Base-by-base conservation (phyloP, 305 asterid species). In the Rubia balearica region DNA sequence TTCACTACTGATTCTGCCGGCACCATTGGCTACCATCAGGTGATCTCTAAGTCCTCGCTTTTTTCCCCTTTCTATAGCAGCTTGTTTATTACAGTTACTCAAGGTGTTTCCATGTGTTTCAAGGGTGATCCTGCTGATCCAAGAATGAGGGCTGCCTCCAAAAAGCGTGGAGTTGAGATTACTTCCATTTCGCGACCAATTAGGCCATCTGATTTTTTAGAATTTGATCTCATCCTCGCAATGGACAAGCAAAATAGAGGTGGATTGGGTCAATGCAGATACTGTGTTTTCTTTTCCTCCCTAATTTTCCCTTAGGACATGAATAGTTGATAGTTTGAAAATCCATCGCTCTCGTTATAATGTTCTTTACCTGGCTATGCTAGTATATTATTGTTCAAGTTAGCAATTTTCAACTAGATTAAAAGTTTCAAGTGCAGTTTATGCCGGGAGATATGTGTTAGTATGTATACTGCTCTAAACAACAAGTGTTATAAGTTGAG, bases 1-100 rank as follows among this genome's bases (percentile, higher is more conserved):
- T 86, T 92, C 81, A 49, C 61, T 62, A 88, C 90, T 75, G 98
- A 90, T 80, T 92, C 98, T 72, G 96, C 98, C n/a, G 98, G 96
- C 46, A 90, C 95, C 57, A 89, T 89, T 81, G 81, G 80, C 72
- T 87, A 91, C 72, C 92, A 89, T 55, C 89, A 89, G 89, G 96
- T 89, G 53, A 49, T 27, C 40, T 8, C 14, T 16, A 17, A 8
- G 5, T 27, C 12, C 30, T 42, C 24, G 27, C 3, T 12, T 11
- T 24, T 55, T 27, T 16, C 17, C 12, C 3, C 41, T 40, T 40
- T 65, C 16, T 30, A 30, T 30, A n/a, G 30, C 36, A 24, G 36
- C 17, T 60, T 64, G 63, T 59, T 19, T 73, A 1, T 11, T 30
- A 9, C 45, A 33, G 2, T 51, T 16, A 1, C 61, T 49, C 13